Evolutionary conservation across 306 rosid genomes (phyloP), one percentile per base, ranked within the genome.

Genomic region (Heteromeles arbutifolia): DNA sequence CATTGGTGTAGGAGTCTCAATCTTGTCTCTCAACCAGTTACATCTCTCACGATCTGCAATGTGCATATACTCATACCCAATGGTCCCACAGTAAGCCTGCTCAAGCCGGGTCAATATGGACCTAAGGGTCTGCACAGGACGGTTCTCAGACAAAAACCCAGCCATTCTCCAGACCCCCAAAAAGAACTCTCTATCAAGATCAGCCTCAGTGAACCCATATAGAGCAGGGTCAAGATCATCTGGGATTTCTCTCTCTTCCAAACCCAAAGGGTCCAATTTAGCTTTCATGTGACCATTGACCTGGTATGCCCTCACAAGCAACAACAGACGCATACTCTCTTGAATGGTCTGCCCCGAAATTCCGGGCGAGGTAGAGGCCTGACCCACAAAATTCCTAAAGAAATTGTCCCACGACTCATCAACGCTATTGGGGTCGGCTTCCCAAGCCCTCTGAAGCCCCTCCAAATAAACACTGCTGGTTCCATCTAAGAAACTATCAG

Each of bases 371-470:
- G 97, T 90, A 2, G 96, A 26, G 31, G 97, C 87, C 82, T 92
- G 97, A 9, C 99, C 97, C 72, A 95, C 97, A 65, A 95, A 95
- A 72, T 95, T 95, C 76, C 92, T 90, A 25, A 92, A 95, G 90
- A 95, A 95, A 82, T 95, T 95, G 82, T 95, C 97, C 99, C 99
- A 95, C 0, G 99, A 95, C 87, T 92, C 99, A 80, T 95, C 99
- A 6, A 95, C 96, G 68, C 99, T 95, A 39, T 73, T 86, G 15
- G 99, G 99, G 22, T 95, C 99, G 70, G 90, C 96, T 70, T 95
- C 99, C 99, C 99, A 95, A 19, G 97, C 97, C 87, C 99, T 87
- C 78, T 95, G 99, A 81, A 95, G 97, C 86, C 93, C 99, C 75
- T 95, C 99, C 78, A 95, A 78, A 74, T 95, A 95, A 62, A 95